phyloP scores from a whole-genome alignment of 495 filamentous ascomycete genomes.

The Daldinia childiae region DNA sequence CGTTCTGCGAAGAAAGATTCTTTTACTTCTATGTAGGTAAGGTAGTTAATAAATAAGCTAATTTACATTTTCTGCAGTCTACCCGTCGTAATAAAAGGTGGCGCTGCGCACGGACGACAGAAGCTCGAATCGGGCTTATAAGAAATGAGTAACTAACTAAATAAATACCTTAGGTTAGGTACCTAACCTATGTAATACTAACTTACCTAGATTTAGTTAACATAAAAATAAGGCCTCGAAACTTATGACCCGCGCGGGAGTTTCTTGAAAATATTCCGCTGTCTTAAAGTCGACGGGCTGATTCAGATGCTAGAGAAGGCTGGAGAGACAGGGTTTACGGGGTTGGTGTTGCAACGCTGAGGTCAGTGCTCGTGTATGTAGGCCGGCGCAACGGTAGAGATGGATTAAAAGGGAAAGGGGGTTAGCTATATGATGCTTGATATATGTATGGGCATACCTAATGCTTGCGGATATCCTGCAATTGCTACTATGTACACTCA shows the following conservation, averaged over 20 bases:
- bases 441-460: conserved; percentile 21
- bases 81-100: conserved; percentile 10
- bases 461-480: conserved; percentile 14
- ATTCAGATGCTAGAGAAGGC: conserved; percentile 12
- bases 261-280: conserved; percentile 15
- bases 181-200: too few species aligned
- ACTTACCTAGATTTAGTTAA: not conserved
- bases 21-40: not conserved
- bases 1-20: conserved; percentile 25
- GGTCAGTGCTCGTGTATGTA: conserved; percentile 29
- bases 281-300: not conserved
- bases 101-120: not conserved
- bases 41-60: not conserved
- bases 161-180: too few species aligned
- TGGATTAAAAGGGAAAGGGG: conserved; percentile 10
- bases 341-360: conserved; percentile 20
- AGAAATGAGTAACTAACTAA: too few species aligned
- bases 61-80: not conserved
- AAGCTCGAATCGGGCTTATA: not conserved
- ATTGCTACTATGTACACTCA: conserved; percentile 11
- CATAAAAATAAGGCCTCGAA: conserved; percentile 2
- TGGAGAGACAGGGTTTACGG: conserved; percentile 7
- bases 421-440: conserved; percentile 14
- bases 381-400: conserved; percentile 15
- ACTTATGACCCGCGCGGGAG: conserved; percentile 9